Evolutionary conservation across 2,329 filamentous ascomycete genomes (phyloP).

Genomic region (Colletotrichum horii): DNA sequence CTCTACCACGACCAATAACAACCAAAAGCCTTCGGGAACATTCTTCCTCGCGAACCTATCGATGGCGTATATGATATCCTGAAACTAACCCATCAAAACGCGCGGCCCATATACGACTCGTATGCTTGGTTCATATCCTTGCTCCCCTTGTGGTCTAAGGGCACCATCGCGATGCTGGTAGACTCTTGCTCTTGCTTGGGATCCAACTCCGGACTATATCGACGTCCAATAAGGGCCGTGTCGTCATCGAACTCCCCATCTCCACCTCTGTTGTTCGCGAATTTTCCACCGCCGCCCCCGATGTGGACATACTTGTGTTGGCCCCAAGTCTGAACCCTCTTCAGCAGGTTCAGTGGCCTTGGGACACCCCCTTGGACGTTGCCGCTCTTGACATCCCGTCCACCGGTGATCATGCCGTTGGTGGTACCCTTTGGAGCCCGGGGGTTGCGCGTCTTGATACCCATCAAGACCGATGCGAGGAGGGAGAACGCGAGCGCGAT

Average conservation of each 20-base stretch:
- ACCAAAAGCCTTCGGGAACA: rapidly evolving
- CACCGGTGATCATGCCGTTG: background rate
- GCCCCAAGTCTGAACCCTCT: slow-evolving; percentile 23
- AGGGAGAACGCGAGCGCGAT: slow-evolving; percentile 28
- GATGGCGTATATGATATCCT: background rate
- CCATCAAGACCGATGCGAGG: slow-evolving; percentile 21
- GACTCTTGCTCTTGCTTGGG: background rate
- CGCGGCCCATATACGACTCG: slow-evolving; percentile 25
- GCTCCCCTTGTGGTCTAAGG: slow-evolving; percentile 23
- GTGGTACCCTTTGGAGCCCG: background rate
- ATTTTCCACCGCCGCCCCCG: background rate
- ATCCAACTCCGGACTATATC: background rate
- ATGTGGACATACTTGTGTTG: slow-evolving; percentile 36
- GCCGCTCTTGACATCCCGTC: background rate
- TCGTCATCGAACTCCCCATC: background rate
- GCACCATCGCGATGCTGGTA: slow-evolving; percentile 21
- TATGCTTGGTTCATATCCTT: slow-evolving; percentile 28
- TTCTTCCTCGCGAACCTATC: background rate
- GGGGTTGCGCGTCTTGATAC: background rate
- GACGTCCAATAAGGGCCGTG: background rate
- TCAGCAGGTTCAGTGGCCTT: slow-evolving; percentile 20
- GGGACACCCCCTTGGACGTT: background rate
- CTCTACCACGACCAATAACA: background rate
- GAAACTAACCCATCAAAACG: background rate
- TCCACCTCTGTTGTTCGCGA: background rate